Evolutionary conservation across 1,284 basidiomycete genomes (phyloP), one percentile per base, ranked within the genome.

Genomic region (Cutaneotrichosporon dermatis): DNA sequence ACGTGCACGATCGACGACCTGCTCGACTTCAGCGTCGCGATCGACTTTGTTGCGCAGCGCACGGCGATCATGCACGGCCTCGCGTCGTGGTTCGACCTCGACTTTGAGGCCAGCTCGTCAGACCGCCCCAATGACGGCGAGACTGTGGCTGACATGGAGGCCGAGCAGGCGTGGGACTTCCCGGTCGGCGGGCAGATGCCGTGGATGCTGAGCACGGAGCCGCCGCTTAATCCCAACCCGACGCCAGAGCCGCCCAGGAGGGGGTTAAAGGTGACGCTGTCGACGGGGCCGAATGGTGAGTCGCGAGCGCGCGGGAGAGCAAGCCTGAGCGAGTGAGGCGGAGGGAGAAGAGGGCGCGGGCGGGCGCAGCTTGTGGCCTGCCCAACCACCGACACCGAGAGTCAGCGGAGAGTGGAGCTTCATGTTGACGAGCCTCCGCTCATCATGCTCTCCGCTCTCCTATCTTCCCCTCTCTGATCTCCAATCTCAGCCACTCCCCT

Each of bases 21-120:
- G 49, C 64, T 74, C n/a, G 72, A 74, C 46, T 79, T 79, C 62
- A 65, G 66, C 42, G 64, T 76, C 4, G 68, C 71, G 2, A 66
- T 79, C 44, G 69, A 72, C 35, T 79, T 76, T 66, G 62, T 75
- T 35, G 72, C 74, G 10, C 61, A 66, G 11, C 68, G 74, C 33
- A 79, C 77, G 6, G 71, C 74, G 3, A 59, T 79, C 12, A 67
- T 78, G 15, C 76, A 78, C 54, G 78, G 76, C 1, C 73, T 79
- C 33, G 76, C 77, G 44, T 76, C 75, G 8, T 79, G 76, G 76
- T 78, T 76, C 46, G 76, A 78, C 55, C 71, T 78, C 16, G 69
- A 72, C 56, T 77, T 77, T 61, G 64, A 62, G 16, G 70, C 72
- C 10, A 58, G 62, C 34, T 60, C 42, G 11, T 43, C 34, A 6